Conservation (phyloP, 73 alveolate species). For the Uronychia binucleata region DNA sequence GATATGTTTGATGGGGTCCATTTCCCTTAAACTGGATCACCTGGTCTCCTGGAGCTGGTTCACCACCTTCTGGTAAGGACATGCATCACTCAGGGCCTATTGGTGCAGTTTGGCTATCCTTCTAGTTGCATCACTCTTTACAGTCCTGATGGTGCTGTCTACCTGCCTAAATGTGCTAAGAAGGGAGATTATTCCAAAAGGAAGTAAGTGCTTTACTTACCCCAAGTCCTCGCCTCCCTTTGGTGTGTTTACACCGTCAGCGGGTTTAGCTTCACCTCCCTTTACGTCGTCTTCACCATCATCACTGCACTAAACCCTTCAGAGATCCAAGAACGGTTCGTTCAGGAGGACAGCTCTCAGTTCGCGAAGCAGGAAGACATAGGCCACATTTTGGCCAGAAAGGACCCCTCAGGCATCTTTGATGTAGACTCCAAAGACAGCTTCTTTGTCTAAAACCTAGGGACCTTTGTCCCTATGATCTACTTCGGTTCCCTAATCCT, state of each 20-base stretch:
- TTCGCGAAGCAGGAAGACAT: background rate
- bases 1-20: too few species aligned
- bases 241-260: background rate
- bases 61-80: background rate
- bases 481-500: background rate
- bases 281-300: too few species aligned
- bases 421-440: background rate
- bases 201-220: background rate
- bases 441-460: background rate
- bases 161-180: background rate
- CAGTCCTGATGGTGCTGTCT: background rate
- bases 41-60: background rate
- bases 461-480: background rate
- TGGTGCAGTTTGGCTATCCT: background rate
- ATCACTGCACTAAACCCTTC: too few species aligned
- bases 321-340: too few species aligned
- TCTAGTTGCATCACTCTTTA: background rate
- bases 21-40: too few species aligned
- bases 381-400: background rate
- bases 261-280: background rate
- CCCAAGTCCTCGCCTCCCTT: background rate
- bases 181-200: background rate
- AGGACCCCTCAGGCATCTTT: background rate
- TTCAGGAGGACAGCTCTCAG: background rate
- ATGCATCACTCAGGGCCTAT: background rate